Evolutionary conservation across 2,329 filamentous ascomycete genomes (phyloP).

Genomic region (Exserohilum rostratum): DNA sequence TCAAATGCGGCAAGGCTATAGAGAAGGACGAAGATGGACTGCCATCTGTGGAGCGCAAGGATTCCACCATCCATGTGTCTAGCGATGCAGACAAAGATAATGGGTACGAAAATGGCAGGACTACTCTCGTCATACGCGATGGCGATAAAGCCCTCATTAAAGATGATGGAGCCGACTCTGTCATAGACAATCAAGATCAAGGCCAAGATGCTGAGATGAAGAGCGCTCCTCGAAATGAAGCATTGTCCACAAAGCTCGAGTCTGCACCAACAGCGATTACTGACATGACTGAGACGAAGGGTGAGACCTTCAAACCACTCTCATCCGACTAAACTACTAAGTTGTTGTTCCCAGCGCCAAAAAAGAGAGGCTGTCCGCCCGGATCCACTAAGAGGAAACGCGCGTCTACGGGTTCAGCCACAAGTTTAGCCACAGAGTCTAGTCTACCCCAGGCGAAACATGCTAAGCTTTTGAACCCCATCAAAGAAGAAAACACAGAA

Average conservation of each 20-base stretch:
- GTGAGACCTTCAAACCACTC: constrained; percentile 13
- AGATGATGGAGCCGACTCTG: neutral
- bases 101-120: neutral
- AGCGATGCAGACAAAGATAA: neutral
- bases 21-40: constrained; percentile 11
- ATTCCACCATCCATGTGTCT: neutral
- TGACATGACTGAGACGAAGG: constrained; percentile 1
- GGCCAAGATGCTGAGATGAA: neutral
- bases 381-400: constrained; percentile 7
- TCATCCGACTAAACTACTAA: constrained; percentile 13
- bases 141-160: neutral
- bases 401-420: neutral
- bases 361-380: constrained; percentile 6
- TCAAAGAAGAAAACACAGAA: neutral
- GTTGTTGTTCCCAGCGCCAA: constrained; percentile 1
- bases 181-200: constrained; percentile 1
- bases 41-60: neutral
- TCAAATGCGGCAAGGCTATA: constrained; percentile 25
- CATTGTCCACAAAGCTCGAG: neutral
- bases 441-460: neutral
- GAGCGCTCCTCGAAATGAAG: neutral
- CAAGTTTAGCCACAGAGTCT: neutral
- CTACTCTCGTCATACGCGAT: neutral
- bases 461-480: neutral
- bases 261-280: neutral